Evolutionary conservation across 345 rosid genomes (phyloP), one percentile per base, ranked within the genome.

Genomic region (Dimocarpus longan): DNA sequence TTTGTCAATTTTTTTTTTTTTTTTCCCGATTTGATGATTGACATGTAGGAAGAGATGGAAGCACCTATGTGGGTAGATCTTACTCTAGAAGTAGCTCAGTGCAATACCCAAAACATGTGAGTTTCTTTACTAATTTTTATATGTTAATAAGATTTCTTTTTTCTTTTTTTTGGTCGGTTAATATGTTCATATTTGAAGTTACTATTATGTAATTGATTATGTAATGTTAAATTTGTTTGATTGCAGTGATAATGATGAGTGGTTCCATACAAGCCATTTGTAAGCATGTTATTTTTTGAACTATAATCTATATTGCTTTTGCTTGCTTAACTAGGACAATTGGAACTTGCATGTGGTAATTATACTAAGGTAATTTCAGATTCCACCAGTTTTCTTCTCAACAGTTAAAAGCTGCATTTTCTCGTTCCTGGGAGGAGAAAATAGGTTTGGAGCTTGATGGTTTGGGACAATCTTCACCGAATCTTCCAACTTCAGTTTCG

Each of bases 361-460:
- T 79, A 24, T 43, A 57, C 44, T 15, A 16, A 71, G 56, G 43
- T 52, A 73, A 68, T 73, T 73, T 85, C 84, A 89, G 93, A 88
- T 87, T 87, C 80, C 95, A 89, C 73, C 89, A 86, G 40, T 86
- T 71, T 70, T 86, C 91, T 77, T 84, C 93, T 80, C 73, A 48
- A 74, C 67, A 86, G 83, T 77, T 89, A 70, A 91, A 88, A 74
- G 84, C 88, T 66, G 78, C 85, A 5, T 83, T 89, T 78, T 78
- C 81, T 64, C 73, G 78, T 82, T 76, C 84, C 50, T 66, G 72
- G 28, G 83, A 81, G 77, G 82, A 79, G 56, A 71, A 67, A 67
- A 7, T 40, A 37, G 56, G 65, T 66, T 71, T 74, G 8, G 82
- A 82, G 54, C 78, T 80, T 15, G 88, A 82, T 59, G 57, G 74